These are phyloP conservation scores for Penicillium dipodomyicola DNA, from an alignment of 495 filamentous ascomycete genomes.

Conservation along the genomic window DNA sequence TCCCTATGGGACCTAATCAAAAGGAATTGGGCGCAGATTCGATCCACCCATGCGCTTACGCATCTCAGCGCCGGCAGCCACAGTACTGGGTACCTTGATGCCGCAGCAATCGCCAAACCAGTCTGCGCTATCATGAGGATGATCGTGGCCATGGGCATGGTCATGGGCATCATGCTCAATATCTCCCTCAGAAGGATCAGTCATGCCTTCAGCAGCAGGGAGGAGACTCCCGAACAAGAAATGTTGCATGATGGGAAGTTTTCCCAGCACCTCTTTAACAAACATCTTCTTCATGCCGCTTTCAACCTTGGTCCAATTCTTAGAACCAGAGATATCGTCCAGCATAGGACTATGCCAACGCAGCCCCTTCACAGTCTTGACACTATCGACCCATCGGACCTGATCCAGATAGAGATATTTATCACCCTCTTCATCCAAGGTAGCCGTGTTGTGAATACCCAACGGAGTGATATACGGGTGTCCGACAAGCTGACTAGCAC, in stretches of 20 bases:
- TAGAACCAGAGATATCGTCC: conserved; percentile 92
- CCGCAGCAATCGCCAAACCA: conserved; percentile 97
- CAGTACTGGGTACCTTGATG: conserved; percentile 92
- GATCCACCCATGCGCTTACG: conserved; percentile 66
- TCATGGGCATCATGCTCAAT: conserved; percentile 58
- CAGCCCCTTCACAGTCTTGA: conserved; percentile 93
- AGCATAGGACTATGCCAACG: conserved; percentile 98
- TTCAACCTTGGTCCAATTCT: conserved; percentile 89
- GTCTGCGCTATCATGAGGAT: conserved; percentile 41
- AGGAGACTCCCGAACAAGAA: conserved; percentile 88
- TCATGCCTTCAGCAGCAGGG: conserved; percentile 79
- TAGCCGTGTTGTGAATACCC: conserved; percentile 78
- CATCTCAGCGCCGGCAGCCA: conserved; percentile 84
- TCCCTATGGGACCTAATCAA: conserved; percentile 57
- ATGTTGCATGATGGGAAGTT: conserved; percentile 97
- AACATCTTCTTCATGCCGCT: conserved; percentile 97
- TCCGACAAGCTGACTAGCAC: conserved; percentile 83
- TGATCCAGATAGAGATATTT: conserved; percentile 90
- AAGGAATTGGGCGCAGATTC: conserved; percentile 79
- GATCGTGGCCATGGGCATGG: conserved; percentile 60
- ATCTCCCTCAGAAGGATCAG: conserved; percentile 47
- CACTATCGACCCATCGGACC: conserved; percentile 88
- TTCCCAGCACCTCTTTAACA: conserved; percentile 84
- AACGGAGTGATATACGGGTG: conserved; percentile 86
- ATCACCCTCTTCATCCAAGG: conserved; percentile 78